Conservation (phyloP, 108 stramenopile genomes). For the Hondaea fermentalgiana region DNA sequence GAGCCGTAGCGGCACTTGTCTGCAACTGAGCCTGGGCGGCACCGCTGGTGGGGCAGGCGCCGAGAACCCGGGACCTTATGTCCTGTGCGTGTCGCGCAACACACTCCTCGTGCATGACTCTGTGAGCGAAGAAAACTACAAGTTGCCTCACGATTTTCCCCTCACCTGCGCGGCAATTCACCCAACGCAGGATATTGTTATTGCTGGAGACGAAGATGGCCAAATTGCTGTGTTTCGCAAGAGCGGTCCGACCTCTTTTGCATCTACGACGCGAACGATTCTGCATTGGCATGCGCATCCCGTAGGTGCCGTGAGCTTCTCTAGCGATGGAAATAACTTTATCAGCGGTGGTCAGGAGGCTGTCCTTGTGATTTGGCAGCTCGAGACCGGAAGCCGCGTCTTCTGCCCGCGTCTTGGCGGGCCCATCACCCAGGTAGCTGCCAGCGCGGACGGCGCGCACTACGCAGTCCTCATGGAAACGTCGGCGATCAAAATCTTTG, state of each 20-base stretch:
- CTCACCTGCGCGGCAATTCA: background rate
- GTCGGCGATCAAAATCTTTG: background rate
- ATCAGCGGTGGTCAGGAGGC: background rate
- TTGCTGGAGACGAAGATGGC: background rate
- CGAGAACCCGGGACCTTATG: background rate
- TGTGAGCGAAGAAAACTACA: background rate
- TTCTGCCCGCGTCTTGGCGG: background rate
- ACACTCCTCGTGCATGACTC: background rate
- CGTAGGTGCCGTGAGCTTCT: background rate
- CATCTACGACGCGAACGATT: background rate
- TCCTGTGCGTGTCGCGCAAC: background rate
- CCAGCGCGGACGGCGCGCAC: background rate
- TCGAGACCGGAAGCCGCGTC: background rate
- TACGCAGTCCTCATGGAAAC: background rate
- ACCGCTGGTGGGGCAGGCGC: background rate
- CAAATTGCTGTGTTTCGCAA: background rate
- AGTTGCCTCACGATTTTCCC: background rate
- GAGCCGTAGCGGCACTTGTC: background rate
- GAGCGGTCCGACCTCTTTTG: background rate
- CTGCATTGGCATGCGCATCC: background rate
- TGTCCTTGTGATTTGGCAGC: background rate
- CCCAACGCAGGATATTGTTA: background rate
- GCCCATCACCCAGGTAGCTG: background rate
- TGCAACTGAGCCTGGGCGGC: background rate
- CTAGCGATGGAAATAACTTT: background rate